phyloP scores from a whole-genome alignment of 164 flowering plant genomes.

The Aristolochia contorta region DNA sequence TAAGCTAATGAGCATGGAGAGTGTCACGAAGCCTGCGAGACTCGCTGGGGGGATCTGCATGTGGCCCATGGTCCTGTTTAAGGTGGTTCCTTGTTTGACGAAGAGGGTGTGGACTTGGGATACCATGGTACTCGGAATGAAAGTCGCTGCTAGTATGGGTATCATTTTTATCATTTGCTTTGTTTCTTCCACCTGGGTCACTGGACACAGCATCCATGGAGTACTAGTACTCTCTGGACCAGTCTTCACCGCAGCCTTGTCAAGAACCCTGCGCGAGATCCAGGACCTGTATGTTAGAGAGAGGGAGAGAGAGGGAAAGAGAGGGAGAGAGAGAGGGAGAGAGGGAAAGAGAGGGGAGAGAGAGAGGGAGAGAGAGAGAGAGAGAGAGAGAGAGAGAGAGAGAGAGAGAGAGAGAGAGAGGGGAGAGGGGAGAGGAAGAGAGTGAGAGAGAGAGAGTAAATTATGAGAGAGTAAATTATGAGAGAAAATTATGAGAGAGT shows the following conservation, averaged over 20 bases:
- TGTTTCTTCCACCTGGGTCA: conserved; percentile 50
- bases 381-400: neutral
- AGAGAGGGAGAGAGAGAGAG: too few species aligned
- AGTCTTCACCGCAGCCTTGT: conserved; percentile 14
- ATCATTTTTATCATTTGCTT: conserved; percentile 47
- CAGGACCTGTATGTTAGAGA: too few species aligned
- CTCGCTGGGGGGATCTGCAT: conserved; percentile 51
- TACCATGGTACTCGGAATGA: conserved; percentile 39
- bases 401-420: neutral
- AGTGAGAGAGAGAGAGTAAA: too few species aligned
- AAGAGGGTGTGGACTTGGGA: conserved; percentile 56
- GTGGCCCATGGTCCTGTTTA: conserved; percentile 27
- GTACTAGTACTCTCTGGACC: neutral
- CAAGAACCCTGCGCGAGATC: conserved; percentile 15
- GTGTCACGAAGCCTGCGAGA: conserved; percentile 26
- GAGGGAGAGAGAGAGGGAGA: neutral
- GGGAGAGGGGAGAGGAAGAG: too few species aligned
- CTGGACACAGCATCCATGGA: conserved; percentile 27
- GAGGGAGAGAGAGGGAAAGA: neutral
- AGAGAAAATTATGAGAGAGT: too few species aligned
- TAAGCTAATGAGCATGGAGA: conserved; percentile 44
- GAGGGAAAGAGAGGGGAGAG: too few species aligned
- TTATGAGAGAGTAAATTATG: too few species aligned
- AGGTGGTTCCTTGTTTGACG: conserved; percentile 45
- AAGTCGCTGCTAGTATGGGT: conserved; percentile 40